Conservation (phyloP, 768 basidiomycete genomes). For the Pisolithus tinctorius region DNA sequence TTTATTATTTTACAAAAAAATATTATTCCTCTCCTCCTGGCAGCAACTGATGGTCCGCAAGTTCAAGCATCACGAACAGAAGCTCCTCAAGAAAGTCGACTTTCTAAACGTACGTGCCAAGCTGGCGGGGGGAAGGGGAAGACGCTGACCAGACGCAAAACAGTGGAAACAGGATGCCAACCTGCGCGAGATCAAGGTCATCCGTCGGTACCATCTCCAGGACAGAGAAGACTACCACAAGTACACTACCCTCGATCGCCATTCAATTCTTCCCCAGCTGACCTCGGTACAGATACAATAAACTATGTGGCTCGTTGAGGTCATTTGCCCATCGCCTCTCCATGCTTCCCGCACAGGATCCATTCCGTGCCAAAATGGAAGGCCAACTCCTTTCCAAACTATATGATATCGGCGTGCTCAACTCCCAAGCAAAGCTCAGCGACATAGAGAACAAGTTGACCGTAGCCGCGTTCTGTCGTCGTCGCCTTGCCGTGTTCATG, state of each 20-base stretch:
- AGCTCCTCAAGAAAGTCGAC: constrained; percentile 92
- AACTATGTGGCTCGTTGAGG: constrained; percentile 82
- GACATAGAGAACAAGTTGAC: constrained; percentile 94
- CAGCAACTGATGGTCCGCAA: constrained; percentile 66
- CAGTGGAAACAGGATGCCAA: constrained; percentile 97
- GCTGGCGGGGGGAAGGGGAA: background rate
- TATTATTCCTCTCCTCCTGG: background rate
- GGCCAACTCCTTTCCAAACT: constrained; percentile 85
- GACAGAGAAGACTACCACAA: constrained; percentile 93
- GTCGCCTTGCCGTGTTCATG: constrained; percentile 89
- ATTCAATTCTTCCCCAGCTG: background rate
- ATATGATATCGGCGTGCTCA: constrained; percentile 95
- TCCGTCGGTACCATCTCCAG: constrained; percentile 94
- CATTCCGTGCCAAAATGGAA: constrained; percentile 81
- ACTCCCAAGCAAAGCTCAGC: constrained; percentile 78
- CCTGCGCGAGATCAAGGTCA: constrained; percentile 85
- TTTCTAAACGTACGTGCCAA: constrained; percentile 71
- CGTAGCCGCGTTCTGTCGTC: constrained; percentile 88
- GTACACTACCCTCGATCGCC: constrained; percentile 29
- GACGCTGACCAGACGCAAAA: constrained; percentile 1
- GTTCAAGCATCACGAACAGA: constrained; percentile 95
- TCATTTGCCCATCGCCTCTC: constrained; percentile 83
- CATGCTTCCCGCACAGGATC: constrained; percentile 82
- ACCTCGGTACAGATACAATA: constrained; percentile 69
- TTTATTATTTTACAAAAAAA: background rate